phyloP scores from a whole-genome alignment of 2,329 filamentous ascomycete genomes.

The Calycina herbarum region DNA sequence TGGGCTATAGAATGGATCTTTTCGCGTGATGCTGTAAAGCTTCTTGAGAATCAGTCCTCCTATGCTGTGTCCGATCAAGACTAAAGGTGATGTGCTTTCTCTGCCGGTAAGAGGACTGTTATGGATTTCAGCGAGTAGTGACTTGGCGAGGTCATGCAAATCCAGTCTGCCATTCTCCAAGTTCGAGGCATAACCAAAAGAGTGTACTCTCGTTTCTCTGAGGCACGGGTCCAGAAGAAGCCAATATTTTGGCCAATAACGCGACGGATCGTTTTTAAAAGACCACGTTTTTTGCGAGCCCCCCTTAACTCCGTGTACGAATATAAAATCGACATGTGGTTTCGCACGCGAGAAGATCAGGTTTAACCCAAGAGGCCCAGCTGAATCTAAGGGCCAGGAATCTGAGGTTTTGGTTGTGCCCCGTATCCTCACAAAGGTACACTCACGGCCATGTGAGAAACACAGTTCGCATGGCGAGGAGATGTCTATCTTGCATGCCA shows the following conservation, averaged over 20 bases:
- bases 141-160: constrained; percentile 37
- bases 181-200: constrained; percentile 40
- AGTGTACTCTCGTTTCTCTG: constrained; percentile 37
- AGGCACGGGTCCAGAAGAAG: constrained; percentile 37
- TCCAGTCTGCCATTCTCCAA: constrained; percentile 25
- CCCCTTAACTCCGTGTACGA: constrained; percentile 43
- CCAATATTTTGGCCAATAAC: constrained; percentile 41
- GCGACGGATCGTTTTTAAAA: constrained; percentile 7
- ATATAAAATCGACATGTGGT: constrained; percentile 41
- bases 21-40: constrained; percentile 28
- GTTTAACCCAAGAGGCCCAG: constrained; percentile 15
- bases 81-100: constrained; percentile 36
- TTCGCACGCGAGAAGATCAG: constrained; percentile 22
- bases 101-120: background rate
- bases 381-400: background rate
- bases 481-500: constrained; percentile 45
- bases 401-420: constrained; percentile 35
- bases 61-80: constrained; percentile 50
- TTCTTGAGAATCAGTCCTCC: constrained; percentile 41
- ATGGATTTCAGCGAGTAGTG: constrained; percentile 22
- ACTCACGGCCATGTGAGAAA: constrained; percentile 41
- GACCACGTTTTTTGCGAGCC: constrained; percentile 40
- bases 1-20: constrained; percentile 14
- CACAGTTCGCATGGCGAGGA: constrained; percentile 46
- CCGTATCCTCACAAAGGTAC: background rate